phyloP scores from a whole-genome alignment of 495 filamentous ascomycete species.

The Penicillium egyptiacum region DNA sequence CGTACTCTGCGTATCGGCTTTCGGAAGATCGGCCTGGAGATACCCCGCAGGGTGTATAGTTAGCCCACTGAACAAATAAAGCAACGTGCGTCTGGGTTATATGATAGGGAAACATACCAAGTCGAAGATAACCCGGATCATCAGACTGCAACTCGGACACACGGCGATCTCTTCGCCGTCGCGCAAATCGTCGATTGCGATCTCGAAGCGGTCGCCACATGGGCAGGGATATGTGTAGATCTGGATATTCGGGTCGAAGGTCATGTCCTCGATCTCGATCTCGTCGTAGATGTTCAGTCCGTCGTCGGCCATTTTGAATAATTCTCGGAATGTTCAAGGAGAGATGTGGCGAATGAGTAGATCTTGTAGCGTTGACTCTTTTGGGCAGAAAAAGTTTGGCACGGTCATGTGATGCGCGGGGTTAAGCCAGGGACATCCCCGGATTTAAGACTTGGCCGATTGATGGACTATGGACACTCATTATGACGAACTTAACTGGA shows the following conservation, averaged over 20 bases:
- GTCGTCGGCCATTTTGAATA: constrained; percentile 62
- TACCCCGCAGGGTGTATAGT: constrained; percentile 15
- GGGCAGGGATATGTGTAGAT: constrained; percentile 96
- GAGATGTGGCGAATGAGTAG: constrained; percentile 10
- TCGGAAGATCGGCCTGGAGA: constrained; percentile 45
- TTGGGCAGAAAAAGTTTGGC: constrained; percentile 28
- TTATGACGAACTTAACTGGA: neutral
- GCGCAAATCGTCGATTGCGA: constrained; percentile 76
- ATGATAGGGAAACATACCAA: constrained; percentile 52
- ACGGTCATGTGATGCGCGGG: constrained; percentile 33
- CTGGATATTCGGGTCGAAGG: constrained; percentile 76
- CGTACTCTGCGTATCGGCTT: constrained; percentile 36
- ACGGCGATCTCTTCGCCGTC: constrained; percentile 91
- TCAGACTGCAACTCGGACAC: constrained; percentile 93
- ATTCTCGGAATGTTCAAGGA: neutral
- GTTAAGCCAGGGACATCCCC: constrained; percentile 4
- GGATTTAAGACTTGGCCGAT: neutral
- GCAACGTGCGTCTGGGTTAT: neutral
- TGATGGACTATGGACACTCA: neutral
- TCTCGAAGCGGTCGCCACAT: constrained; percentile 96
- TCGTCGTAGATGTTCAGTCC: constrained; percentile 86
- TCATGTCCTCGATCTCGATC: constrained; percentile 99
- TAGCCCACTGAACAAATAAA: constrained; percentile 12
- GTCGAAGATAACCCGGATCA: constrained; percentile 95
- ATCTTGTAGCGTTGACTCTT: neutral